A percentile compares a stretch with the other conserved stretches of the same genome.
These are phyloP conservation scores for Nematocida parisii DNA, from an alignment of 371 early-diverging fungal species.

Conservation along the genomic window DNA sequence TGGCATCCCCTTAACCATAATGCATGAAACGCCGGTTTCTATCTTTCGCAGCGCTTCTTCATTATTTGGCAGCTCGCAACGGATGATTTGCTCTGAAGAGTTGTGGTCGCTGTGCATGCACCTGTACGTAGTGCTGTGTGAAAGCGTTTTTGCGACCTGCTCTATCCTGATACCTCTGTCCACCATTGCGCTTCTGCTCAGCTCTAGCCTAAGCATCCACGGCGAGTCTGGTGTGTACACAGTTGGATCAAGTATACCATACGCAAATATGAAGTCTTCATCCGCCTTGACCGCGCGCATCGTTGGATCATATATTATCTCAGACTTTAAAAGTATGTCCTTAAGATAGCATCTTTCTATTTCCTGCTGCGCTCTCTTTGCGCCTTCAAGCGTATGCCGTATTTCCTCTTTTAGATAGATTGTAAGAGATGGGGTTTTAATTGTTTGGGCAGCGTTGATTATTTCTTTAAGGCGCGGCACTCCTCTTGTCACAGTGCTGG, in stretches of 20 bases:
- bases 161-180: conserved; percentile 83
- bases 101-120: conserved; percentile 86
- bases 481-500: conserved; percentile 93
- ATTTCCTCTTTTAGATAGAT: conserved; percentile 77
- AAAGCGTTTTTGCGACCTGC: conserved; percentile 73
- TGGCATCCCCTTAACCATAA: conserved; percentile 82
- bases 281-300: conserved; percentile 77
- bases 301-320: conserved; percentile 95
- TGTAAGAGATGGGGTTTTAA: conserved; percentile 87
- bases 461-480: conserved; percentile 99
- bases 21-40: conserved; percentile 73
- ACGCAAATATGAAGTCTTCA: conserved; percentile 73
- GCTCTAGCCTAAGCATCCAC: conserved; percentile 86
- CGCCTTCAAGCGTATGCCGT: conserved; percentile 76
- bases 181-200: conserved; percentile 78
- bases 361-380: conserved; percentile 81
- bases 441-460: conserved; percentile 91
- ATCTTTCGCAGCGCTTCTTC: conserved; percentile 35
- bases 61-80: conserved; percentile 69
- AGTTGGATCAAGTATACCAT: conserved; percentile 42
- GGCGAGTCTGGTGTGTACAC: conserved; percentile 69
- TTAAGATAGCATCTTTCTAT: conserved; percentile 86
- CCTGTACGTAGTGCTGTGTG: conserved; percentile 72
- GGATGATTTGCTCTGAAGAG: conserved; percentile 79
- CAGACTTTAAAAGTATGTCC: conserved; percentile 77